Conservation (phyloP, 805 yeast species). For the Yarrowia deformans region DNA sequence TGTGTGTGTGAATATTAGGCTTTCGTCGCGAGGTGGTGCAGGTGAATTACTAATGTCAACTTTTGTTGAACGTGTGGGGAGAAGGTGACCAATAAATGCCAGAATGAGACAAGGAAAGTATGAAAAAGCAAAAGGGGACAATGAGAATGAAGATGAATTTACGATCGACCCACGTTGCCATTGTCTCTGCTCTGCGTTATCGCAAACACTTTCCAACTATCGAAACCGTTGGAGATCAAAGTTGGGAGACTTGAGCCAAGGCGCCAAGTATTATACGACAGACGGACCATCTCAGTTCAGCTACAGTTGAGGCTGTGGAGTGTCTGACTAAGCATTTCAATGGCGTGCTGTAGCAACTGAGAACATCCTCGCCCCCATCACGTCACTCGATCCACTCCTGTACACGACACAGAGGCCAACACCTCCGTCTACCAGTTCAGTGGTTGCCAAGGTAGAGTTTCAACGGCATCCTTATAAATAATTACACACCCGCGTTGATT, state of each 20-base stretch:
- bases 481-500: background rate
- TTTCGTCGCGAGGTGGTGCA: slow-evolving; percentile 7
- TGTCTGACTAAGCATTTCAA: too few species aligned
- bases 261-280: slow-evolving; percentile 21
- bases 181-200: background rate
- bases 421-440: background rate
- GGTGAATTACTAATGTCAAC: slow-evolving; percentile 25
- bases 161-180: background rate
- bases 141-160: background rate
- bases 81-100: background rate
- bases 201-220: too few species aligned
- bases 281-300: too few species aligned
- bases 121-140: background rate
- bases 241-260: background rate
- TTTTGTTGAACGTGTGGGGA: slow-evolving; percentile 16
- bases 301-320: too few species aligned
- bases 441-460: slow-evolving; percentile 3
- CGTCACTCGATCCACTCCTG: too few species aligned
- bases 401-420: too few species aligned
- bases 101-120: too few species aligned
- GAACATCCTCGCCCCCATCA: too few species aligned
- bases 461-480: slow-evolving; percentile 30
- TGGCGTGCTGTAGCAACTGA: too few species aligned
- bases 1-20: slow-evolving; percentile 3
- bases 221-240: background rate